Evolutionary conservation across 2,329 filamentous ascomycete genomes (phyloP).

Genomic region (Aureobasidium vineae): DNA sequence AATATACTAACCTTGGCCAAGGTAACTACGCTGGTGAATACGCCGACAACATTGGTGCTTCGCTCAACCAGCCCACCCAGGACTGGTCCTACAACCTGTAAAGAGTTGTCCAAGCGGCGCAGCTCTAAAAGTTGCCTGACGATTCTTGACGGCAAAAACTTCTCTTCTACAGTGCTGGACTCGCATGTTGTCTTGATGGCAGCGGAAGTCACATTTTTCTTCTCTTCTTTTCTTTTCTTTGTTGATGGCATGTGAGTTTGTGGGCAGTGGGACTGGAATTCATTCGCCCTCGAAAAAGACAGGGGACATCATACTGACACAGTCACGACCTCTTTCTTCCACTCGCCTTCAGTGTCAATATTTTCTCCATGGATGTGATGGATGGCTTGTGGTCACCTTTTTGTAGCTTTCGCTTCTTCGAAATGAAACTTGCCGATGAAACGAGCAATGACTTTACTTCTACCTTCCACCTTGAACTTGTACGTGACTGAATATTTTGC

Average conservation of each 20-base stretch:
- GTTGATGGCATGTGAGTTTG: constrained; percentile 22
- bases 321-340: constrained; percentile 17
- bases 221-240: constrained; percentile 6
- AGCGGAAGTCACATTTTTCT: neutral
- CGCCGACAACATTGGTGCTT: constrained; percentile 51
- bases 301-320: neutral
- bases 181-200: constrained; percentile 20
- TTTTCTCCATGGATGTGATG: constrained; percentile 18
- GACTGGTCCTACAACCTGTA: constrained; percentile 26
- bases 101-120: neutral
- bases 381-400: constrained; percentile 15
- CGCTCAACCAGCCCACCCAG: constrained; percentile 32
- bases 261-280: constrained; percentile 24
- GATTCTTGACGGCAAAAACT: constrained; percentile 17
- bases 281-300: neutral
- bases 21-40: constrained; percentile 59
- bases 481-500: neutral
- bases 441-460: constrained; percentile 23
- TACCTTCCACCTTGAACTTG: neutral
- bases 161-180: constrained; percentile 21
- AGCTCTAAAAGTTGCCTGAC: constrained; percentile 18
- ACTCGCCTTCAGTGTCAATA: constrained; percentile 24
- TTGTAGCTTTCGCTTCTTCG: constrained; percentile 19
- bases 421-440: constrained; percentile 19
- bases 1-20: constrained; percentile 37